Base-by-base conservation (phyloP, 2,329 filamentous ascomycete species). In the Gnomoniopsis sp. region DNA sequence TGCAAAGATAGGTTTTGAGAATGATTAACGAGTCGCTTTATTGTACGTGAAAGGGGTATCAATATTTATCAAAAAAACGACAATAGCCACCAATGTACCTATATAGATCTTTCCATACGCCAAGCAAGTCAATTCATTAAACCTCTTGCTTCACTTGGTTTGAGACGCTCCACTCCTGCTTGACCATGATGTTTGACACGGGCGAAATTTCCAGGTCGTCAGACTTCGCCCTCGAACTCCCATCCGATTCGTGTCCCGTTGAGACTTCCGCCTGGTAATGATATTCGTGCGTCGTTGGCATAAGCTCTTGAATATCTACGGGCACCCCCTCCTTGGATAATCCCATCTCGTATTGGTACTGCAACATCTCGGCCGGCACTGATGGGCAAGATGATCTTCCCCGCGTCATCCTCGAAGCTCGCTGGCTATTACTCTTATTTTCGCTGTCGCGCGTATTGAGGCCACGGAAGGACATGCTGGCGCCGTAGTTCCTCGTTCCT, bases 341-440 rank as follows among this genome's bases (percentile, higher is more conserved):
- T 11, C 49, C 49, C 55, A 58, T 49, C 55, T 58, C 55, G 50
- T 49, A 58, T 22, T 58, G 55, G 44, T 49, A 58, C 34, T 58
- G 55, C 8, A 58, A 44, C 22, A 53, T 46, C 19, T 44, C 41
- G 3, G 55, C 33, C 21, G 55, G 55, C 30, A 58, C 44, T 3
- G 14, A 53, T 26, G 30, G 55, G 22, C 14, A 41, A 23, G 55
- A 53, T 7, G 49, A 53, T 19, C 55, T 21, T 2, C 36, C 44
- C 1, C 46, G 33, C 21, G 36, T 41, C 34, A 19, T 44, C 10
- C 30, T 7, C 21, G 23, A 33, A 8, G n/a, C 33, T 17, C 53
- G 10, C 22, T 30, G 21, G 55, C 23, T 10, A 7, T 19, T 6
- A 21, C 21, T 19, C 17, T 23, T 47, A 8, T 14, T 47, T n/a